Evolutionary conservation across 2,329 filamentous ascomycete genomes (phyloP).

Genomic region (Calonectria naviculata): DNA sequence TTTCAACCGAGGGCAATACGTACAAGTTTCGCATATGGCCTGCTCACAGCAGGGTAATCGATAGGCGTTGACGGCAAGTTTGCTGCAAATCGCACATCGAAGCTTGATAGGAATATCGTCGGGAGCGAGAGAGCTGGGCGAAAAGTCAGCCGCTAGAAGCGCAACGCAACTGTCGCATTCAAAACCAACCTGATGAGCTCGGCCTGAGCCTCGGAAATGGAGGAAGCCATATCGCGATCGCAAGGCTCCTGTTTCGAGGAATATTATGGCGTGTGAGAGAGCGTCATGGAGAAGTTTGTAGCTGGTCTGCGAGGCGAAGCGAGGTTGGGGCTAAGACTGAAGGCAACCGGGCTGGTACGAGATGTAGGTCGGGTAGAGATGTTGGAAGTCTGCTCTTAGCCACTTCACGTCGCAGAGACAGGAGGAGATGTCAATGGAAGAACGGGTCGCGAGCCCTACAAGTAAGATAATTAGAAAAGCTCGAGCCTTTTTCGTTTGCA

Average conservation of each 20-base stretch:
- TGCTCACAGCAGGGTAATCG: slow-evolving; percentile 96
- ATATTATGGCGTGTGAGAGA: slow-evolving; percentile 32
- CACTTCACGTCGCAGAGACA: slow-evolving; percentile 20
- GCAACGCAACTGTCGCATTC: not conserved
- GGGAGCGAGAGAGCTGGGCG: slow-evolving; percentile 76
- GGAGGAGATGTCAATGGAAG: slow-evolving; percentile 13
- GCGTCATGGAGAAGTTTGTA: slow-evolving; percentile 37
- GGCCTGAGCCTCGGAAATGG: slow-evolving; percentile 62
- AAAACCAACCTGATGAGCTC: slow-evolving; percentile 66
- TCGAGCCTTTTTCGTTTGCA: slow-evolving; percentile 35
- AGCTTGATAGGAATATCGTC: slow-evolving; percentile 97
- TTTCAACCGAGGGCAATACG: slow-evolving; percentile 17
- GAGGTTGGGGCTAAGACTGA: slow-evolving; percentile 4
- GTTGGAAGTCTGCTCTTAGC: slow-evolving; percentile 13
- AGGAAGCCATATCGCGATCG: slow-evolving; percentile 48
- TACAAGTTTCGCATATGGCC: slow-evolving; percentile 91
- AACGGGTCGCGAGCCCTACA: slow-evolving; percentile 11
- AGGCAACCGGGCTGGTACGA: slow-evolving; percentile 14
- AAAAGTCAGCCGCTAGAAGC: slow-evolving; percentile 21
- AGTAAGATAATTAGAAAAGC: slow-evolving; percentile 21
- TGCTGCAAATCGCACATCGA: slow-evolving; percentile 93
- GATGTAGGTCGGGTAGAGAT: slow-evolving; percentile 19
- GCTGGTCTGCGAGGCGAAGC: slow-evolving; percentile 14
- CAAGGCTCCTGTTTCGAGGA: slow-evolving; percentile 30
- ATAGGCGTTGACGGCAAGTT: slow-evolving; percentile 89